These are phyloP conservation scores for Selaginella tamariscina DNA, from an alignment of 75 land plant species.

Conservation along the genomic window DNA sequence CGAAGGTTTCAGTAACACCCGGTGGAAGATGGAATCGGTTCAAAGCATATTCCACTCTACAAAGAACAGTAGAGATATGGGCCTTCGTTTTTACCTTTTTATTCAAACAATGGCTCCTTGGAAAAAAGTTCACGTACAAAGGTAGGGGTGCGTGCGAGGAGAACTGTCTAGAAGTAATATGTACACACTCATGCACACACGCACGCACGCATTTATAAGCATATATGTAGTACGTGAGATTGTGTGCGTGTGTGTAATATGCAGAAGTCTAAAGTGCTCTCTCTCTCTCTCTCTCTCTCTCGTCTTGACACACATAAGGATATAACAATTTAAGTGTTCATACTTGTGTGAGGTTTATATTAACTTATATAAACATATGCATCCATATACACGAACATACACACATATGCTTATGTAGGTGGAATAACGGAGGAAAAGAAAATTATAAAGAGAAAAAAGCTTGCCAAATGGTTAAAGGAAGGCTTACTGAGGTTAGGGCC, in stretches of 20 bases:
- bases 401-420: slow-evolving; percentile 32
- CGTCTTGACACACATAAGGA: too few species aligned
- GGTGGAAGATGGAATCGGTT: slow-evolving; percentile 96
- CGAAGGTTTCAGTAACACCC: slow-evolving; percentile 90
- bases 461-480: slow-evolving; percentile 97
- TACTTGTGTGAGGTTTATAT: not conserved
- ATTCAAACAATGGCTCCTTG: slow-evolving; percentile 80
- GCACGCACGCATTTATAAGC: not conserved
- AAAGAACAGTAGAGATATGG: slow-evolving; percentile 94
- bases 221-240: not conserved
- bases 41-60: slow-evolving; percentile 92
- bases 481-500: slow-evolving; percentile 84
- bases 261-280: too few species aligned
- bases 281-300: too few species aligned
- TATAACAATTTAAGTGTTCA: not conserved
- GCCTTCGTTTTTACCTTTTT: slow-evolving; percentile 76
- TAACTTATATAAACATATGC: not conserved
- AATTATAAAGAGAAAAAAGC: slow-evolving; percentile 46
- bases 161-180: not conserved
- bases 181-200: not conserved
- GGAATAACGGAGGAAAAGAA: slow-evolving; percentile 87
- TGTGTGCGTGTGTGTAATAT: not conserved
- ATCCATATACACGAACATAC: not conserved
- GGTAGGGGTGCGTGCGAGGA: slow-evolving; percentile 26
- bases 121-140: slow-evolving; percentile 75